phyloP scores from a whole-genome alignment of 305 asterid genomes.

The Fraxinus xanthoxyloides region DNA sequence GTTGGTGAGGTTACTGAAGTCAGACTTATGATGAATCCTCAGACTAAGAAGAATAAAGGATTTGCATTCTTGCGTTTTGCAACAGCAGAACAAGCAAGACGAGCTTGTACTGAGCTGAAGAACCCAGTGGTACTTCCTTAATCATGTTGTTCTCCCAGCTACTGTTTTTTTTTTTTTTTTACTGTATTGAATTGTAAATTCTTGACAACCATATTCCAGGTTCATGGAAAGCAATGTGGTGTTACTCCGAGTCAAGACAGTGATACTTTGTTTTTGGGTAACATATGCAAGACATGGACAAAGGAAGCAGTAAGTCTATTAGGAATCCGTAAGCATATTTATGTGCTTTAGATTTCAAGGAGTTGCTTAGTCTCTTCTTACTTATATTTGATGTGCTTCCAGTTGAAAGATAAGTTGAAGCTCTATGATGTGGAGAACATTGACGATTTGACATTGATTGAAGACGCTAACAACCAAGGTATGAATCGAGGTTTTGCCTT shows the following conservation, averaged over 20 bases:
- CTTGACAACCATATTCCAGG: constrained; percentile 66
- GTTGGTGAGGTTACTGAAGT: constrained; percentile 94
- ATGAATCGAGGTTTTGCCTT: constrained; percentile 56
- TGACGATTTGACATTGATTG: constrained; percentile 53
- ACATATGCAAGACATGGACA: constrained; percentile 93
- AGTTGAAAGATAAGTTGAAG: constrained; percentile 52
- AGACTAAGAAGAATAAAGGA: constrained; percentile 92
- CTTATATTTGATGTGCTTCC: constrained; percentile 40
- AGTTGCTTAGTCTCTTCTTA: constrained; percentile 33
- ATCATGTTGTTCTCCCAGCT: constrained; percentile 30
- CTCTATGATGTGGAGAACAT: constrained; percentile 45
- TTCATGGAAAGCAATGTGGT: constrained; percentile 96
- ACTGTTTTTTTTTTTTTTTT: constrained; percentile 19
- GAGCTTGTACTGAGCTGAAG: constrained; percentile 79
- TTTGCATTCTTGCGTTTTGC: constrained; percentile 98
- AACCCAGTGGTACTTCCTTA: constrained; percentile 78
- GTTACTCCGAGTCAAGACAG: constrained; percentile 98
- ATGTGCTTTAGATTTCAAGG: constrained; percentile 16
- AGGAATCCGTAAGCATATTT: constrained; percentile 28
- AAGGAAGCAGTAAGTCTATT: constrained; percentile 83
- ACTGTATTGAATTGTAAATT: constrained; percentile 24
- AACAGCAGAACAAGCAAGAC: constrained; percentile 86
- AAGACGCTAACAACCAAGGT: constrained; percentile 45
- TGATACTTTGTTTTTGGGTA: constrained; percentile 93
- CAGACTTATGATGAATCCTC: constrained; percentile 97